Conservation (phyloP, 192 early-diverging fungal species). For the Oehlia diaphana region DNA sequence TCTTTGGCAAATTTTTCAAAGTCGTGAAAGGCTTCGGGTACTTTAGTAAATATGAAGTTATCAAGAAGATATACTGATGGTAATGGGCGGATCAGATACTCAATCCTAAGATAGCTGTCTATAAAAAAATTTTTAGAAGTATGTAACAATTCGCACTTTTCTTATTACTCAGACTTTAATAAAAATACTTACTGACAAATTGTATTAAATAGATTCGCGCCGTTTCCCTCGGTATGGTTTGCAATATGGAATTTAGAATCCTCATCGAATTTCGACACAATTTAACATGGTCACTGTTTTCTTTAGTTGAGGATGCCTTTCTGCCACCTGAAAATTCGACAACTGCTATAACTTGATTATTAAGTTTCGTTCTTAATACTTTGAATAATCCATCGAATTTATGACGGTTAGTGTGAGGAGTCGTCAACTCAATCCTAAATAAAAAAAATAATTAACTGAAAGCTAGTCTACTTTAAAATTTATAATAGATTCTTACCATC, state of each 20-base stretch:
- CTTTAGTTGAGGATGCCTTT: not conserved
- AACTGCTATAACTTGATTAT: conserved; percentile 19
- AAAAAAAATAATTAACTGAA: conserved; percentile 14
- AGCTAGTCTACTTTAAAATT: conserved; percentile 13
- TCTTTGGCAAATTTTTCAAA: no score
- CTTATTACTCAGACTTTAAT: conserved; percentile 3
- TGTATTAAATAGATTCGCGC: conserved; percentile 19
- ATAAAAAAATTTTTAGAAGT: conserved; percentile 1
- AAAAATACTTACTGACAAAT: conserved; percentile 20
- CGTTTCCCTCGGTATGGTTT: conserved; percentile 1
- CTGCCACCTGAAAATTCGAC: conserved; percentile 23
- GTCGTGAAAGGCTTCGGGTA: no score
- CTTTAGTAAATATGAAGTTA: no score
- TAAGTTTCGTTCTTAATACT: conserved; percentile 2
- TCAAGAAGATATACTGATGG: no score
- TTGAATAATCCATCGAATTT: conserved; percentile 22
- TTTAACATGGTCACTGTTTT: not conserved
- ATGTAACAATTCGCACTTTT: conserved; percentile 1
- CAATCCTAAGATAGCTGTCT: no score
- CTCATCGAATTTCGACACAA: conserved; percentile 21
- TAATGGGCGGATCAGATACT: no score
- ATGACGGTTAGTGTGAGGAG: conserved; percentile 11
- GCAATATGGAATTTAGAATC: not conserved
- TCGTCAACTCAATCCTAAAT: conserved; percentile 20
- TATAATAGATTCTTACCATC: conserved; percentile 22